These are phyloP conservation scores for Exophiala sp. DNA, from an alignment of 2,329 filamentous ascomycete genomes.

Conservation along the genomic window DNA sequence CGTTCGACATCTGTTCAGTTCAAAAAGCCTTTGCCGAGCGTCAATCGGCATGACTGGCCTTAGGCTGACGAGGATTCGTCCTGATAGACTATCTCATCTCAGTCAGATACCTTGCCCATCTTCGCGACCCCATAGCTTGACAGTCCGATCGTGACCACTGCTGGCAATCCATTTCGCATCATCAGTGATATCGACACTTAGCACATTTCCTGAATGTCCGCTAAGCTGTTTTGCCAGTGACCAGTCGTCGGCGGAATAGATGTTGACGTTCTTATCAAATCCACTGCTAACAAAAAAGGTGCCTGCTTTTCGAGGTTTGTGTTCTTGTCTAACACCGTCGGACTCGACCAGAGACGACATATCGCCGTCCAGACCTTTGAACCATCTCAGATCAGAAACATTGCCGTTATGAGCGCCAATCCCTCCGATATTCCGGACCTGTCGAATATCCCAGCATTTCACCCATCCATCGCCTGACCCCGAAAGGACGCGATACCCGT, in stretches of 20 bases:
- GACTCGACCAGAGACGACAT: constrained; percentile 17
- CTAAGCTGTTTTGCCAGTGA: constrained; percentile 77
- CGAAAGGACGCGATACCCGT: constrained; percentile 87
- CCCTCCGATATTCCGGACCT: constrained; percentile 73
- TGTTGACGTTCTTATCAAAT: constrained; percentile 90
- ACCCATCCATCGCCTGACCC: constrained; percentile 92
- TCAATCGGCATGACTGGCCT: too few species aligned
- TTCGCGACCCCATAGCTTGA: constrained; percentile 92
- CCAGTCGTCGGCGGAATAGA: constrained; percentile 97
- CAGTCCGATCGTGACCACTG: constrained; percentile 86
- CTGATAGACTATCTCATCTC: too few species aligned
- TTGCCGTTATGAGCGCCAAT: constrained; percentile 88
- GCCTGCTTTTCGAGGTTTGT: constrained; percentile 67
- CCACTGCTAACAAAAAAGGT: constrained; percentile 88
- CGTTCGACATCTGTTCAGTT: too few species aligned
- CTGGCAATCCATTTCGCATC: constrained; percentile 92
- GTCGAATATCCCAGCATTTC: constrained; percentile 95
- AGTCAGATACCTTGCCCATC: constrained; percentile 52
- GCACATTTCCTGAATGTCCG: constrained; percentile 86
- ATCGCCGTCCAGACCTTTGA: constrained; percentile 75
- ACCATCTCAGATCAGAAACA: constrained; percentile 91
- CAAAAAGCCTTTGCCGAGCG: too few species aligned
- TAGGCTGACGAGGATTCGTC: too few species aligned
- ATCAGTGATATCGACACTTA: constrained; percentile 79
- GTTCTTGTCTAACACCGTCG: constrained; percentile 25